Evolutionary conservation across 164 flowering plant species (phyloP).

Genomic region (Chimonanthus praecox): DNA sequence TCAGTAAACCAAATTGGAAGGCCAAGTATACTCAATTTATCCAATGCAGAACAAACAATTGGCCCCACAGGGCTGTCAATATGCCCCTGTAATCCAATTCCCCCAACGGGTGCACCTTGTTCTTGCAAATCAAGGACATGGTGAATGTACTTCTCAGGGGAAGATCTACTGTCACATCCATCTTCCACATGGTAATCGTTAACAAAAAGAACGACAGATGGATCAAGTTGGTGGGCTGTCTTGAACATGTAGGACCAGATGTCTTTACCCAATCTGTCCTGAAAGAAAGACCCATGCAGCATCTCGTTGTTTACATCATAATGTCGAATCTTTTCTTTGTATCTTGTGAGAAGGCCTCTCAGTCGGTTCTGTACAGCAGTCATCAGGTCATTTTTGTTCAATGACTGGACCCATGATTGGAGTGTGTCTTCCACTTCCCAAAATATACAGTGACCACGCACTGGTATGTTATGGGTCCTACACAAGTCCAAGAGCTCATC

Average conservation of each 20-base stretch:
- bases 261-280: constrained; percentile 69
- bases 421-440: constrained; percentile 77
- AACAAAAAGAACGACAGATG: constrained; percentile 66
- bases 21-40: constrained; percentile 70
- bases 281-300: constrained; percentile 91
- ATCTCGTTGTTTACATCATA: constrained; percentile 95
- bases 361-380: constrained; percentile 80
- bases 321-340: constrained; percentile 82
- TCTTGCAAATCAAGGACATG: constrained; percentile 70
- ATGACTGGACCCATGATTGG: constrained; percentile 63
- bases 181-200: constrained; percentile 94
- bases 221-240: constrained; percentile 69
- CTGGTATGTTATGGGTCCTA: constrained; percentile 41
- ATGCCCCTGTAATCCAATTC: constrained; percentile 88
- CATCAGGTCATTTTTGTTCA: constrained; percentile 50
- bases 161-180: constrained; percentile 62
- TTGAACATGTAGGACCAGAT: constrained; percentile 76
- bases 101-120: constrained; percentile 90
- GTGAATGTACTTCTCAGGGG: constrained; percentile 77
- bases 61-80: constrained; percentile 83
- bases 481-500: constrained; percentile 75
- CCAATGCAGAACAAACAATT: constrained; percentile 66
- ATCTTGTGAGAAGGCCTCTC: constrained; percentile 64
- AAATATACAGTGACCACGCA: constrained; percentile 91
- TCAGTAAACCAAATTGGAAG: constrained; percentile 97